Conservation (phyloP, 2,329 filamentous ascomycete genomes). For the Fonsecaea monophora region DNA sequence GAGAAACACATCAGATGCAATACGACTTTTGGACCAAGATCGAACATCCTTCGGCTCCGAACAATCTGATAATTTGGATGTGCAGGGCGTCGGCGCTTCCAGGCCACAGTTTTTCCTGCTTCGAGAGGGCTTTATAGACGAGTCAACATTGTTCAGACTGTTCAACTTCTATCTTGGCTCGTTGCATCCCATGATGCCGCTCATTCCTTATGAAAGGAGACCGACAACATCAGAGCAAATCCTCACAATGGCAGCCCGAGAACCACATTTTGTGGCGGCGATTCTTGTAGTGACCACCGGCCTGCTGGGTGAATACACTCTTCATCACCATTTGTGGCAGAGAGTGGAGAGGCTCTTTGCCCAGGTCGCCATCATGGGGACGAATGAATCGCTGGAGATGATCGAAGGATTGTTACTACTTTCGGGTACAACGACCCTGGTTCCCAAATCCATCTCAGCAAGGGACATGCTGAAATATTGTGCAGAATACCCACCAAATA, state of each 20-base stretch:
- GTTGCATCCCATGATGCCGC: constrained; percentile 27
- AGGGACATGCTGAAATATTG: neutral
- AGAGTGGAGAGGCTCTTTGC: constrained; percentile 26
- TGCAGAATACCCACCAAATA: constrained; percentile 28
- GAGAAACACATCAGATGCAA: constrained; percentile 31
- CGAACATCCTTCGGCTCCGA: constrained; percentile 9
- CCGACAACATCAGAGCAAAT: constrained; percentile 27
- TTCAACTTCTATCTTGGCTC: constrained; percentile 25
- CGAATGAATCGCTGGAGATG: constrained; percentile 25
- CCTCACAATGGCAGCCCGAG: constrained; percentile 21
- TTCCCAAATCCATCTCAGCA: neutral
- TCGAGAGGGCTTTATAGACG: constrained; percentile 25
- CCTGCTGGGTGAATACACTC: constrained; percentile 22
- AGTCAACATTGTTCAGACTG: constrained; percentile 25
- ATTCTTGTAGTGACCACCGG: constrained; percentile 24
- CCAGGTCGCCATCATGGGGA: constrained; percentile 23
- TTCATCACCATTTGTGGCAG: constrained; percentile 25
- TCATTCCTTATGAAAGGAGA: constrained; percentile 26
- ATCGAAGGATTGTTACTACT: constrained; percentile 27
- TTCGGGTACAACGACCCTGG: constrained; percentile 17
- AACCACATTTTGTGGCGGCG: constrained; percentile 24
- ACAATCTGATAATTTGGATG: neutral
- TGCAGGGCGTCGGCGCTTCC: constrained; percentile 4
- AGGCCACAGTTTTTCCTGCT: constrained; percentile 26
- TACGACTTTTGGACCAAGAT: constrained; percentile 29